These are phyloP conservation scores for Discostella stelligera DNA, from an alignment of 352 stramenopile species.

Conservation along the genomic window DNA sequence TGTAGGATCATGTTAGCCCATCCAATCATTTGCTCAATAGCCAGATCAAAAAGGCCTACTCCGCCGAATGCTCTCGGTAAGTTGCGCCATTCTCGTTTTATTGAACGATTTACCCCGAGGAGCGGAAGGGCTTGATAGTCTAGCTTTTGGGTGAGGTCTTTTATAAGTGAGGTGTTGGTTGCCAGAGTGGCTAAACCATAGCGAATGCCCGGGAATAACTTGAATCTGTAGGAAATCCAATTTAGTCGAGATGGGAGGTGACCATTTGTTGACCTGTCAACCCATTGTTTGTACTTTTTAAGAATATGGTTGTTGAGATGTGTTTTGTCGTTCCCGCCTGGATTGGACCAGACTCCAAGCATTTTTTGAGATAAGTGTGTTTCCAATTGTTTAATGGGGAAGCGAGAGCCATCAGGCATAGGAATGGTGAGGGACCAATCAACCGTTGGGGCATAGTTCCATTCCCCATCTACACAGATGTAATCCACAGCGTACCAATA, in stretches of 20 bases:
- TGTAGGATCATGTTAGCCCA: conserved; percentile 33
- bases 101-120: neutral
- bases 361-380: neutral
- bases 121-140: neutral
- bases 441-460: neutral
- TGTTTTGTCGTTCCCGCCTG: neutral
- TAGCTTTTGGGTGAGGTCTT: neutral
- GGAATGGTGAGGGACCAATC: neutral
- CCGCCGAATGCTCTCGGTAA: neutral
- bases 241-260: conserved; percentile 8
- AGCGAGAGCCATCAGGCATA: neutral
- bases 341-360: neutral
- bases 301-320: conserved; percentile 8
- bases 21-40: neutral
- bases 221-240: conserved; percentile 18
- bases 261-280: neutral
- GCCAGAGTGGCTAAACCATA: conserved; percentile 22
- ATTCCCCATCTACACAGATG: neutral
- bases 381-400: neutral
- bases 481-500: neutral
- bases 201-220: conserved; percentile 25
- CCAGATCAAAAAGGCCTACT: neutral
- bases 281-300: too few relatives aligned
- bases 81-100: neutral
- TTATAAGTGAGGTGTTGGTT: neutral